These are phyloP conservation scores for Xerocomellus intermedius DNA, from an alignment of 768 basidiomycete genomes.

Conservation along the genomic window DNA sequence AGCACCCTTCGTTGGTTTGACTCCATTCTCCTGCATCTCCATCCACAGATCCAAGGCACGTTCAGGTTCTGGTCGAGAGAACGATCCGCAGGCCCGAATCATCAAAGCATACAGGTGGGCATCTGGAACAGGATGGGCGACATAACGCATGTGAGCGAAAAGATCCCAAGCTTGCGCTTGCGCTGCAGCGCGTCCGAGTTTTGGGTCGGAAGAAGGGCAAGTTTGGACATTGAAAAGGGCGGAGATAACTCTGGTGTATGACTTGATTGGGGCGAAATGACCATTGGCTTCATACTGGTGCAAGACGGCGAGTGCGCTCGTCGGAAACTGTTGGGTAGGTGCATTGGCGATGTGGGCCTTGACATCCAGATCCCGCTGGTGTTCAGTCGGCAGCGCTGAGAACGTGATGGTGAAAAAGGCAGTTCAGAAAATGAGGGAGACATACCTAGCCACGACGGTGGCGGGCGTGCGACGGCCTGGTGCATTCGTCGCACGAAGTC, in stretches of 20 bases:
- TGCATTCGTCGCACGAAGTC: conserved; percentile 3
- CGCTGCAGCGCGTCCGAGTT: conserved; percentile 41
- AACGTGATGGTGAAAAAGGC: conserved; percentile 10
- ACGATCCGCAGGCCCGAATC: conserved; percentile 79
- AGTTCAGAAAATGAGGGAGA: not conserved
- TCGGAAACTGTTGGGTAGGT: conserved; percentile 46
- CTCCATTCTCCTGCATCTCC: conserved; percentile 81
- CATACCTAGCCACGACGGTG: conserved; percentile 34
- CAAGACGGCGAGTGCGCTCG: conserved; percentile 62
- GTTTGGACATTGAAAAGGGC: conserved; percentile 50
- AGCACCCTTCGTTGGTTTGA: conserved; percentile 62
- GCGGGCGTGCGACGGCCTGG: conserved; percentile 12
- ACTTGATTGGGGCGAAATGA: conserved; percentile 63
- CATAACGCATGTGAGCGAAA: conserved; percentile 94
- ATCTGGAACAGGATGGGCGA: conserved; percentile 82
- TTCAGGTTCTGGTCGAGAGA: conserved; percentile 72
- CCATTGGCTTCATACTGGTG: conserved; percentile 69
- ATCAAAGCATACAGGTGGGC: conserved; percentile 73
- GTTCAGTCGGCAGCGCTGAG: conserved; percentile 42
- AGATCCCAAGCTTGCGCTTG: conserved; percentile 90
- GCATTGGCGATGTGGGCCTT: conserved; percentile 51
- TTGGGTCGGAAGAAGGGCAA: conserved; percentile 19
- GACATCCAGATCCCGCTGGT: conserved; percentile 70
- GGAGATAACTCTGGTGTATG: conserved; percentile 70
- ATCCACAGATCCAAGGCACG: conserved; percentile 90